Conservation (phyloP, 2,329 filamentous ascomycete genomes). For the Aspergillus arachidicola region DNA sequence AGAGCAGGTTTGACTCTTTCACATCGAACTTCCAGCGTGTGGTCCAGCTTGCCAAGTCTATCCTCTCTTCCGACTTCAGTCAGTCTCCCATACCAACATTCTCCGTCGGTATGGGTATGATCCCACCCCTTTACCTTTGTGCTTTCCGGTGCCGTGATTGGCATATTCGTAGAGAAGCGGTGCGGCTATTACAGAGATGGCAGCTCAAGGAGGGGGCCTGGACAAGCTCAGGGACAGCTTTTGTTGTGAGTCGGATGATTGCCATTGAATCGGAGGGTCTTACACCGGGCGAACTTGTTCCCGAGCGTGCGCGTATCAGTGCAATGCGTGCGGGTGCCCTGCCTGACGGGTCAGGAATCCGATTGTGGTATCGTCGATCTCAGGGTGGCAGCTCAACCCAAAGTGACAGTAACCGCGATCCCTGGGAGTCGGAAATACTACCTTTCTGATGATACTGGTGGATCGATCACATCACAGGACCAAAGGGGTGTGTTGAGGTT, state of each 20-base stretch:
- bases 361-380: neutral
- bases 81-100: conserved; percentile 10
- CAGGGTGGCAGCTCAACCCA: neutral
- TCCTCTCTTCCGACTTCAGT: neutral
- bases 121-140: conserved; percentile 36
- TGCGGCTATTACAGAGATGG: neutral
- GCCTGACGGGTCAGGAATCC: neutral
- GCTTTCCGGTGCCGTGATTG: conserved; percentile 36
- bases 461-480: neutral
- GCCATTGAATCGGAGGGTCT: neutral
- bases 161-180: conserved; percentile 11
- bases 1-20: neutral
- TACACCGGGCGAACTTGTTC: neutral
- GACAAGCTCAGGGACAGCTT: neutral
- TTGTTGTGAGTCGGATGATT: neutral
- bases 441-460: neutral
- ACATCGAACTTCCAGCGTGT: neutral
- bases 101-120: conserved; percentile 32
- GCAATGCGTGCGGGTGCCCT: neutral
- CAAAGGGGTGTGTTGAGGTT: neutral
- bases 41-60: neutral
- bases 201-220: neutral
- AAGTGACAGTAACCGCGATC: neutral
- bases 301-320: neutral
- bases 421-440: neutral